Conservation (phyloP, 1,139 yeast species). For the Hemisphaericaspora subhashii region DNA sequence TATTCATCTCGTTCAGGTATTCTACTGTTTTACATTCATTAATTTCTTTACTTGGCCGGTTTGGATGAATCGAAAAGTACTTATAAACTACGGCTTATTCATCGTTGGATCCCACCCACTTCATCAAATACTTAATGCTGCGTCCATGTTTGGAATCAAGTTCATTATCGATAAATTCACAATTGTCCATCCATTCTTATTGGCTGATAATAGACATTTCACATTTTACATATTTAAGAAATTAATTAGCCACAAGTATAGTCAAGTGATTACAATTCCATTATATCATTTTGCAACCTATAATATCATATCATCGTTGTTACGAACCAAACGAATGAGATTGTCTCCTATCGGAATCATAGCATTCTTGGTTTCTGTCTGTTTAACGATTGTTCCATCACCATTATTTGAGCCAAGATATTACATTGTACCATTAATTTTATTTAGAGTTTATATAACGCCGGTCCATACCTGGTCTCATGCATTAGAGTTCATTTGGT, state of each 20-base stretch:
- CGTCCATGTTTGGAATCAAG: slow-evolving; percentile 37
- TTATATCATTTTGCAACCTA: slow-evolving; percentile 71
- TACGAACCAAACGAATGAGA: slow-evolving; percentile 11
- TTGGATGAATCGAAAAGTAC: slow-evolving; percentile 50
- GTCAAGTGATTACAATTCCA: slow-evolving; percentile 54
- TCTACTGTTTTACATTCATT: slow-evolving; percentile 71
- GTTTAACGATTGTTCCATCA: slow-evolving; percentile 73
- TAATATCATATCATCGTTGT: slow-evolving; percentile 33
- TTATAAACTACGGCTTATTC: slow-evolving; percentile 36
- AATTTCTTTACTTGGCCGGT: slow-evolving; percentile 66
- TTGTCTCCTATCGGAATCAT: slow-evolving; percentile 37
- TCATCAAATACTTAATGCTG: slow-evolving; percentile 18
- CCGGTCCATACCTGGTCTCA: slow-evolving; percentile 45
- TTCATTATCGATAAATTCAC: slow-evolving; percentile 60
- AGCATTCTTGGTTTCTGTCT: slow-evolving; percentile 52
- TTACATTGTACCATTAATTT: slow-evolving; percentile 74
- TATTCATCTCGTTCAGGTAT: slow-evolving; percentile 74
- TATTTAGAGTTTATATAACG: slow-evolving; percentile 64
- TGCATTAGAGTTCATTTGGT: slow-evolving; percentile 60
- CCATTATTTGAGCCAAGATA: slow-evolving; percentile 94
- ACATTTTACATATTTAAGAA: slow-evolving; percentile 81
- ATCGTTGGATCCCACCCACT: slow-evolving; percentile 23
- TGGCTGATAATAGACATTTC: slow-evolving; percentile 94
- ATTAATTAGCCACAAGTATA: slow-evolving; percentile 46
- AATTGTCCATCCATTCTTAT: slow-evolving; percentile 80